Conservation (phyloP, 139 green algal species). For the Pycnococcus provasolii region DNA sequence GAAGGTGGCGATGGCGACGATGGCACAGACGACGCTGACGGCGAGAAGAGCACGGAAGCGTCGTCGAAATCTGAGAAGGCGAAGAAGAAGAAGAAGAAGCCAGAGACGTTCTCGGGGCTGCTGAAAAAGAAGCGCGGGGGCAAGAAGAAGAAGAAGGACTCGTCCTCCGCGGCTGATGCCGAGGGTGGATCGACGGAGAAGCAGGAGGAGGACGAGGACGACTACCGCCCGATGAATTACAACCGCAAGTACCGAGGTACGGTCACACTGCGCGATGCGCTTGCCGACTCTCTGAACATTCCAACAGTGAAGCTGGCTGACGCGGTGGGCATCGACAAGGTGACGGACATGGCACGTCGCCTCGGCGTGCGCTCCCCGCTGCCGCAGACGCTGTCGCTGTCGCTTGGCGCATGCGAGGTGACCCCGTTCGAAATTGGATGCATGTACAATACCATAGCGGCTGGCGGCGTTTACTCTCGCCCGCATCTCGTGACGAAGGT, state of each 20-base stretch:
- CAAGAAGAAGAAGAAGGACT: too few relatives aligned
- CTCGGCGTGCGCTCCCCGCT: background rate
- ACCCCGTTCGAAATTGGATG: slow-evolving; percentile 38
- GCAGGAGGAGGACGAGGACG: slow-evolving; percentile 10
- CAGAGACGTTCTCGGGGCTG: too few relatives aligned
- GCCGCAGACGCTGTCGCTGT: slow-evolving; percentile 29
- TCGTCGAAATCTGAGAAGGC: background rate
- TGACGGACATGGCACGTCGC: slow-evolving; percentile 13
- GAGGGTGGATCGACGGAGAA: background rate
- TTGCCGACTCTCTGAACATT: slow-evolving; percentile 42
- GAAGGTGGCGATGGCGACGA: background rate
- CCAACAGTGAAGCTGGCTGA: slow-evolving; percentile 43
- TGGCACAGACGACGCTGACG: background rate
- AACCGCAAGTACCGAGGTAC: slow-evolving; percentile 2
- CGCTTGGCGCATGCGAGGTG: slow-evolving; percentile 40
- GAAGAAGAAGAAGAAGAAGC: slow-evolving; percentile 7
- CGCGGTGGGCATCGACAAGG: slow-evolving; percentile 35
- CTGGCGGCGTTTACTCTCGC: slow-evolving; percentile 27
- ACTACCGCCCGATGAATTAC: slow-evolving; percentile 30
- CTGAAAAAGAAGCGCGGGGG: too few relatives aligned
- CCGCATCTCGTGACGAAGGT: slow-evolving; percentile 37
- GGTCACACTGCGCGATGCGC: slow-evolving; percentile 31
- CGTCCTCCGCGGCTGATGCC: too few relatives aligned
- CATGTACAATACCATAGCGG: slow-evolving; percentile 40
- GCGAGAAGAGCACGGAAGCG: background rate